Conservation (phyloP, 1,284 basidiomycete genomes). For the Boletus smithii region DNA sequence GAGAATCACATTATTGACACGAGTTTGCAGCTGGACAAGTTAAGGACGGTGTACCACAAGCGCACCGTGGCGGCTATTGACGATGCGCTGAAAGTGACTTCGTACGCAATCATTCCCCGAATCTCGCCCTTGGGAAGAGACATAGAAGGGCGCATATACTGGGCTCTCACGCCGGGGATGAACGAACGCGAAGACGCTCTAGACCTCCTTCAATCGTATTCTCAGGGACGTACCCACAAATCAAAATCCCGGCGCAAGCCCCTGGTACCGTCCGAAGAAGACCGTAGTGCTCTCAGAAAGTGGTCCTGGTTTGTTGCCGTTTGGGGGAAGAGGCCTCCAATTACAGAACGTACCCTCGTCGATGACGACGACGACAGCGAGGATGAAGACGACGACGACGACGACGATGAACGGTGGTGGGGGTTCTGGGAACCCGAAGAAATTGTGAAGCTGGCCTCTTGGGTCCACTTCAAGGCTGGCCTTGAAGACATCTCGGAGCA, state of each 20-base stretch:
- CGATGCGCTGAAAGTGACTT: slow-evolving; percentile 34
- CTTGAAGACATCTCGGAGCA: slow-evolving; percentile 37
- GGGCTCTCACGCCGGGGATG: slow-evolving; percentile 48
- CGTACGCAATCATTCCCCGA: slow-evolving; percentile 39
- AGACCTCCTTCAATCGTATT: slow-evolving; percentile 39
- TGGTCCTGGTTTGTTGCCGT: slow-evolving; percentile 77
- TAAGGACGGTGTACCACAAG: slow-evolving; percentile 24
- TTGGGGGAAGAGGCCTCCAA: slow-evolving; percentile 54
- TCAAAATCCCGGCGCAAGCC: slow-evolving; percentile 39
- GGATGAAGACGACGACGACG: slow-evolving; percentile 16
- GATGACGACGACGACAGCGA: slow-evolving; percentile 29
- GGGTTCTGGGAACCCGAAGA: slow-evolving; percentile 65
- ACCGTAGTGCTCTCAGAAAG: slow-evolving; percentile 45
- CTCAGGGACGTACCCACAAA: slow-evolving; percentile 28
- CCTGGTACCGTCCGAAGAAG: slow-evolving; percentile 42
- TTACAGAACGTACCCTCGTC: slow-evolving; percentile 21
- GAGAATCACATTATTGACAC: slow-evolving; percentile 4
- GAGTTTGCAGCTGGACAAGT: slow-evolving; percentile 25
- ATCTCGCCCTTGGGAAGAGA: slow-evolving; percentile 51
- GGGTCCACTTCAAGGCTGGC: slow-evolving; percentile 54
- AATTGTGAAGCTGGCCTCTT: slow-evolving; percentile 61
- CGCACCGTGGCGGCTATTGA: slow-evolving; percentile 20
- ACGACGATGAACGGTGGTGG: slow-evolving; percentile 58
- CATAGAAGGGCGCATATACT: slow-evolving; percentile 50
- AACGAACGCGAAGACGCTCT: slow-evolving; percentile 45